phyloP scores from a whole-genome alignment of 352 stramenopile species.

The Phytophthora palmivora region DNA sequence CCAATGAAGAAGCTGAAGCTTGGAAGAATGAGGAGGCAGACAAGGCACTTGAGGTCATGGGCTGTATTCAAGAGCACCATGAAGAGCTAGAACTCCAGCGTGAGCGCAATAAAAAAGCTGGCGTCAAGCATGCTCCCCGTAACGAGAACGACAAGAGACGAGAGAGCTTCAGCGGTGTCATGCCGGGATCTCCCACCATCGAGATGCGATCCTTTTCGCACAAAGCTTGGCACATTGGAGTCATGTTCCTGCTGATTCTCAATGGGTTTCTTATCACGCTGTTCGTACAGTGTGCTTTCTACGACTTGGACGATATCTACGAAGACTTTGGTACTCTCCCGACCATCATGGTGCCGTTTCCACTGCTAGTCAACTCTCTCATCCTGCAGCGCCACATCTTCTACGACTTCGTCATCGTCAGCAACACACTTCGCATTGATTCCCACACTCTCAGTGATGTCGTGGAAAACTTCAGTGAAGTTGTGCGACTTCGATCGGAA shows the following conservation, averaged over 20 bases:
- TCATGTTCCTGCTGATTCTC: slow-evolving; percentile 67
- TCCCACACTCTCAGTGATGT: slow-evolving; percentile 57
- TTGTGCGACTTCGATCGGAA: slow-evolving; percentile 55
- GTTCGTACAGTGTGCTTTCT: slow-evolving; percentile 62
- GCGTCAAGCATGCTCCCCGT: background rate
- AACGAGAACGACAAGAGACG: slow-evolving; percentile 1
- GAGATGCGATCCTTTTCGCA: slow-evolving; percentile 60
- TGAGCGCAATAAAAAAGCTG: slow-evolving; percentile 13
- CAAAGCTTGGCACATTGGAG: slow-evolving; percentile 65
- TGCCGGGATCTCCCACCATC: slow-evolving; percentile 18
- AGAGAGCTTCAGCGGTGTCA: slow-evolving; percentile 17
- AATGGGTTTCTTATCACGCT: slow-evolving; percentile 72
- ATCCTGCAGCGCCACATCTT: slow-evolving; percentile 64
- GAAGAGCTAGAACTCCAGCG: slow-evolving; percentile 34
- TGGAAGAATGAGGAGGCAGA: slow-evolving; percentile 35
- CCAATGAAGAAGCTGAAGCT: slow-evolving; percentile 23
- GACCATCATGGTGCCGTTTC: slow-evolving; percentile 45
- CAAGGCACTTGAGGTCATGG: slow-evolving; percentile 31
- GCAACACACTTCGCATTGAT: slow-evolving; percentile 58
- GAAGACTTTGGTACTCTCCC: slow-evolving; percentile 43
- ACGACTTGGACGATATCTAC: slow-evolving; percentile 44
- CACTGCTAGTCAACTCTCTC: slow-evolving; percentile 52
- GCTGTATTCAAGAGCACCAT: slow-evolving; percentile 32
- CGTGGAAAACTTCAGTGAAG: slow-evolving; percentile 66
- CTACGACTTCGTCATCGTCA: slow-evolving; percentile 66